Evolutionary conservation across 1,284 basidiomycete genomes (phyloP).

Genomic region (Coniophora puteana): DNA sequence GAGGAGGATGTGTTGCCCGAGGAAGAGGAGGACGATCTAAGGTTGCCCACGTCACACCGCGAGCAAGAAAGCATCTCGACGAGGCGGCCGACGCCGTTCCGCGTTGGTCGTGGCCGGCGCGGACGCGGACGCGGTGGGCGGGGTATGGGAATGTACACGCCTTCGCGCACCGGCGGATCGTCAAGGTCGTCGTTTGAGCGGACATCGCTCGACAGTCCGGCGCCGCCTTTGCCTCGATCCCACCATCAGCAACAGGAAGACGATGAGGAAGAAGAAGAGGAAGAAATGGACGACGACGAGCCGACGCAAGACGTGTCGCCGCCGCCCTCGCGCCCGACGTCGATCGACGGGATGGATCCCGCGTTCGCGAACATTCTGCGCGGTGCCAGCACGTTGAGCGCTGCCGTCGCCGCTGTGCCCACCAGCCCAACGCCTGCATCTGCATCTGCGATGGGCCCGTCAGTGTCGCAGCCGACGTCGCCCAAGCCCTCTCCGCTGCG

Average conservation of each 20-base stretch:
- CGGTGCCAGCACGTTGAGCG: too few relatives aligned
- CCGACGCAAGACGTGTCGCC: slow-evolving; percentile 33
- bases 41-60: slow-evolving; percentile 24
- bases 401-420: slow-evolving; percentile 50
- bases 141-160: slow-evolving; percentile 50
- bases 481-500: slow-evolving; percentile 59
- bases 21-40: slow-evolving; percentile 39
- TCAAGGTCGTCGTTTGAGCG: slow-evolving; percentile 40
- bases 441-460: too few relatives aligned
- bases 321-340: slow-evolving; percentile 51
- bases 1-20: slow-evolving; percentile 42
- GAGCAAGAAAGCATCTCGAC: slow-evolving; percentile 22
- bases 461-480: too few relatives aligned
- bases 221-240: slow-evolving; percentile 42
- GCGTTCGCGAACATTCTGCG: slow-evolving; percentile 73
- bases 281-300: slow-evolving; percentile 33
- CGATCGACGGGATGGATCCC: slow-evolving; percentile 83
- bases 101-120: slow-evolving; percentile 27
- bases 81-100: slow-evolving; percentile 34
- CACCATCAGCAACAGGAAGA: slow-evolving; percentile 37
- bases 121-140: slow-evolving; percentile 43
- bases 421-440: too few relatives aligned
- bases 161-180: slow-evolving; percentile 41
- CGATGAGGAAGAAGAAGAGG: slow-evolving; percentile 35
- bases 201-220: slow-evolving; percentile 40